These are phyloP conservation scores for Pisolithus thermaeus DNA, from an alignment of 1,284 basidiomycete species.

Conservation along the genomic window DNA sequence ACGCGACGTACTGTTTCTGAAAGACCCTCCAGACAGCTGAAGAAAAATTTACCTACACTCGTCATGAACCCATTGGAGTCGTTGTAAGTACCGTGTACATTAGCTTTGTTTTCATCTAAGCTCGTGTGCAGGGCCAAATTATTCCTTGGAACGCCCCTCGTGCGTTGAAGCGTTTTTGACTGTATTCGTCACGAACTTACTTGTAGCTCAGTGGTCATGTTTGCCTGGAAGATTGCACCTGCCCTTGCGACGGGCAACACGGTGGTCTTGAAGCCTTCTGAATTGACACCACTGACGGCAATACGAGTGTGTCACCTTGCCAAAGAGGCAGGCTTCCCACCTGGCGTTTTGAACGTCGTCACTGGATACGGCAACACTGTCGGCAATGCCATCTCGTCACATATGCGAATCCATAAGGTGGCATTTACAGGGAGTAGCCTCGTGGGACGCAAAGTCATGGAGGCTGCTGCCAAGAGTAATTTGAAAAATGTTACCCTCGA, in stretches of 20 bases:
- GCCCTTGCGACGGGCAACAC: too few relatives aligned
- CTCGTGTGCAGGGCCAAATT: constrained; percentile 26
- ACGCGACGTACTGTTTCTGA: too few relatives aligned
- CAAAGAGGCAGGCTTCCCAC: constrained; percentile 57
- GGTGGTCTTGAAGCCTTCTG: too few relatives aligned
- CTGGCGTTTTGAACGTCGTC: constrained; percentile 69
- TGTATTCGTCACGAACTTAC: constrained; percentile 72
- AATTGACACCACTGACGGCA: too few relatives aligned
- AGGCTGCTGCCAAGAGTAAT: too few relatives aligned
- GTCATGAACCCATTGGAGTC: constrained; percentile 93
- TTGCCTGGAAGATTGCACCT: constrained; percentile 51
- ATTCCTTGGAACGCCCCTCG: too few relatives aligned
- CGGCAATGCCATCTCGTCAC: too few relatives aligned
- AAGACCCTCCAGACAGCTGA: constrained; percentile 47
- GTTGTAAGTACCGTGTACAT: constrained; percentile 25
- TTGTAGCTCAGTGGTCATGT: constrained; percentile 52
- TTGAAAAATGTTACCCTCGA: too few relatives aligned
- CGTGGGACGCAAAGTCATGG: too few relatives aligned
- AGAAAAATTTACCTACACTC: constrained; percentile 71
- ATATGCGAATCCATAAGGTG: too few relatives aligned
- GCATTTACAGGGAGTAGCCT: too few relatives aligned
- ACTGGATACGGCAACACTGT: constrained; percentile 50
- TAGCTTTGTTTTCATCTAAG: neutral
- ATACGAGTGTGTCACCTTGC: constrained; percentile 32
- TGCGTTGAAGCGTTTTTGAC: constrained; percentile 45